A percentile compares a stretch with the other conserved stretches of the same genome.
Conservation (phyloP, 202 grass and related monocot genomes). For the Carex sylvatica region DNA sequence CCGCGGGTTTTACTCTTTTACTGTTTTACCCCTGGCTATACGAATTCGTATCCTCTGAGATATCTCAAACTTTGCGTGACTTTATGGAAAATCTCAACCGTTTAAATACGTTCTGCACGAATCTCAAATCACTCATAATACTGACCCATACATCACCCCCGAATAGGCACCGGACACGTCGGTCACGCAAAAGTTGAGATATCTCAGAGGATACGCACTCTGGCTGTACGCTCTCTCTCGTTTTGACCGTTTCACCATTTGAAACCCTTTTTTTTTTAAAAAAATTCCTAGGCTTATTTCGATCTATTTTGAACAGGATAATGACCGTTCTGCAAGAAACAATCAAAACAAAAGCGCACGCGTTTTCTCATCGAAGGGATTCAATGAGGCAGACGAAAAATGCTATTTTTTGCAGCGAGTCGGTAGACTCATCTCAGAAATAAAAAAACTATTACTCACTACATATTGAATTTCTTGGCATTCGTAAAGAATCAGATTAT, state of each 20-base stretch:
- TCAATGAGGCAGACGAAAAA: background rate
- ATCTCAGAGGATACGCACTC: too few relatives aligned
- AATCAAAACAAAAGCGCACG: background rate
- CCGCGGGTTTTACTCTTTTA: background rate
- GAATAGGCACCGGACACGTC: too few relatives aligned
- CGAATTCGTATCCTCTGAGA: too few relatives aligned
- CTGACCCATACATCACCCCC: too few relatives aligned
- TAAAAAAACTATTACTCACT: background rate
- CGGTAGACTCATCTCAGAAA: background rate
- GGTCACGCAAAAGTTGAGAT: too few relatives aligned
- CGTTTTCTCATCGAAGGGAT: background rate
- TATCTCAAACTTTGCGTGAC: too few relatives aligned
- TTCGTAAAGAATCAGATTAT: background rate
- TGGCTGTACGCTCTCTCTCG: background rate
- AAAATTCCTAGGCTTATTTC: background rate
- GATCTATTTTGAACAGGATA: background rate
- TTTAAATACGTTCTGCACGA: too few relatives aligned
- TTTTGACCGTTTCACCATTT: conserved; percentile 2
- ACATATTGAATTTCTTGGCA: background rate
- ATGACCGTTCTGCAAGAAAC: background rate
- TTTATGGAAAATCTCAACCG: too few relatives aligned
- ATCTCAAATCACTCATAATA: too few relatives aligned
- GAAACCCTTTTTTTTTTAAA: background rate
- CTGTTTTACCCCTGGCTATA: background rate
- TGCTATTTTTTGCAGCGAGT: background rate